Evolutionary conservation across 352 stramenopile genomes (phyloP).

Genomic region (Phytopythium delawarense): DNA sequence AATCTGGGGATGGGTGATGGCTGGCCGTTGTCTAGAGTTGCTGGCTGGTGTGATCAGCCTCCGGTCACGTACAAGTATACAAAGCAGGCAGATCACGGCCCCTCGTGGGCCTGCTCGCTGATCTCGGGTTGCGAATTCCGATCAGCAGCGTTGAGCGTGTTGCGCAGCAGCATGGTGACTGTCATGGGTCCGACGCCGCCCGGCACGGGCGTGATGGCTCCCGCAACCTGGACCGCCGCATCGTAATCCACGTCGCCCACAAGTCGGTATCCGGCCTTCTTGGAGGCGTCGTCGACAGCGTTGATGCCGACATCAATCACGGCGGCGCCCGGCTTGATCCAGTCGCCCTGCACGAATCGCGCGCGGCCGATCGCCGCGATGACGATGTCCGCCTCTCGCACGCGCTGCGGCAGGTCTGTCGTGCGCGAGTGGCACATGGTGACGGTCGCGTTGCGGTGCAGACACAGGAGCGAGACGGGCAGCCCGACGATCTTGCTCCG

Average conservation of each 20-base stretch:
- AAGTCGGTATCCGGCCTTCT: conserved; percentile 88
- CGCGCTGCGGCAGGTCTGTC: conserved; percentile 68
- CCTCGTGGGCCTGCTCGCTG: background rate
- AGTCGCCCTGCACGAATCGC: conserved; percentile 91
- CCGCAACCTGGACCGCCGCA: conserved; percentile 73
- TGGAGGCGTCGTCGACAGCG: conserved; percentile 82
- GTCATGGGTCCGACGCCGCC: conserved; percentile 98
- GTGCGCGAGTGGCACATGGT: conserved; percentile 98
- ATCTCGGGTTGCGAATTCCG: conserved; percentile 3
- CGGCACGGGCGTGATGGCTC: conserved; percentile 97
- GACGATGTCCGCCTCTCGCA: conserved; percentile 94
- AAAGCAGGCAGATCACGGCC: background rate
- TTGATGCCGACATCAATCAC: conserved; percentile 99
- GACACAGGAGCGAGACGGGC: conserved; percentile 93
- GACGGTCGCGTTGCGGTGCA: conserved; percentile 96
- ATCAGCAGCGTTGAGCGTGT: conserved; percentile 59
- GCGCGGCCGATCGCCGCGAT: conserved; percentile 94
- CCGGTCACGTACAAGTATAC: background rate
- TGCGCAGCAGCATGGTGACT: conserved; percentile 91
- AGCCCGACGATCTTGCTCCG: conserved; percentile 97
- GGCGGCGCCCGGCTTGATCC: conserved; percentile 96
- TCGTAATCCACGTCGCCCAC: conserved; percentile 98
- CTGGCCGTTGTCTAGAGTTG: background rate
- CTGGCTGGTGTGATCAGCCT: background rate
- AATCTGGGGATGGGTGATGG: background rate